Evolutionary conservation across 75 land plant genomes (phyloP), one percentile per base, ranked within the genome.

Genomic region (Isoetes taiwanensis): DNA sequence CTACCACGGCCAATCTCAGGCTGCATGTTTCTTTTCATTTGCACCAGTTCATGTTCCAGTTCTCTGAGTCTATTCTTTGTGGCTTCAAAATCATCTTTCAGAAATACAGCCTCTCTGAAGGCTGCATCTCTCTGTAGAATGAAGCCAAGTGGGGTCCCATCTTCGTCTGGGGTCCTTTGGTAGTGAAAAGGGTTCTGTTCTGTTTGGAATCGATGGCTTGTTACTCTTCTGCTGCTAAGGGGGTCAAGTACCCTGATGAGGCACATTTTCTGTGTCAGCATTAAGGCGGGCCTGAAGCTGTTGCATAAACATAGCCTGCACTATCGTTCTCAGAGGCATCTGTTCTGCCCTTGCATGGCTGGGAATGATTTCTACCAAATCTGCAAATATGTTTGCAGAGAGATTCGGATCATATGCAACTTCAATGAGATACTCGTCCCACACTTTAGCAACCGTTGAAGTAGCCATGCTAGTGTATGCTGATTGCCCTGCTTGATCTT

Each of bases 231-330:
- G n/a, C n/a, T n/a, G n/a, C n/a, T n/a, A n/a, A n/a, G n/a, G n/a
- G n/a, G n/a, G n/a, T n/a, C n/a, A n/a, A n/a, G n/a, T n/a, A n/a
- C n/a, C n/a, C n/a, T n/a, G n/a, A n/a, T n/a, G n/a, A n/a, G n/a
- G n/a, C n/a, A n/a, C n/a, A n/a, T n/a, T n/a, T n/a, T n/a, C 54
- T 3, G 61, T 52, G 71, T 42, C 41, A 48, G 77, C 30, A 42
- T 74, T 71, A 34, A 59, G 62, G 26, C 80, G 75, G 2, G 83
- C 67, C 54, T 79, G 76, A 32, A 89, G 54, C 60, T 89, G 96
- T 40, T 85, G 96, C 42, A 82, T 61, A 58, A 85, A 82, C 61
- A 89, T 77, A 8, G 96, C 91, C 61, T 89, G 91, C 52, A 89
- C 86, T 28, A 85, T 82, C 67, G 82, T 48, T 3, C 91, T 71